Evolutionary conservation across 2,329 filamentous ascomycete species (phyloP), one percentile per base, ranked within the genome.

Genomic region (Penicillium sp.): DNA sequence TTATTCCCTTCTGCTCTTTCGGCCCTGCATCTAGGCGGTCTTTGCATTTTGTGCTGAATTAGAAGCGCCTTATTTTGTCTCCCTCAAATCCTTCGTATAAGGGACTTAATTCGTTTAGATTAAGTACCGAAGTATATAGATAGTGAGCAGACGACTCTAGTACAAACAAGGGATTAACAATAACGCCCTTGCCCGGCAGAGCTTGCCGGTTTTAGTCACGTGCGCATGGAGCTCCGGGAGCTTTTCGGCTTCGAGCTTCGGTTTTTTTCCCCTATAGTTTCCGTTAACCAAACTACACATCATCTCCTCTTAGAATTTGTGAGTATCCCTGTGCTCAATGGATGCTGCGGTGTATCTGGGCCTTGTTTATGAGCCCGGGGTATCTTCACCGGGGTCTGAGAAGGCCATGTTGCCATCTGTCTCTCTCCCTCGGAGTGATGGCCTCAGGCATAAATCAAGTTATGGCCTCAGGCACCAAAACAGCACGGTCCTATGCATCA

Each of bases 231-330:
- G 52, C 47, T 54, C 45, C 50, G 44, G 57, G 42, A 44, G 54
- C 50, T 49, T 56, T 57, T 52, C 49, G 26, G 40, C 50, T 44
- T 50, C 44, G 43, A 60, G 57, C 56, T 57, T 55, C 51, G 34
- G 22, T 50, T 27, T 57, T 60, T 59, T 46, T 46, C 49, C 51
- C 47, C 35, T 53, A 47, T 51, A 52, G 52, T 46, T 53, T 49
- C 53, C 40, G n/a, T 43, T 54, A 24, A 34, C 38, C 40, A 31
- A 39, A 40, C 24, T 42, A 41, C 40, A 24, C 37, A 37, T 46
- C 51, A 44, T 54, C 52, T 51, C 45, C 51, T 35, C 44, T 46
- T 55, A 43, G 4, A 42, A 32, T 37, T 28, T 48, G 55, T 59
- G 55, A 53, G 56, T 59, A 39, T 34, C 7, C 13, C 28, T 26